Evolutionary conservation across 179 eudicot species (phyloP), one percentile per base, ranked within the genome.

Genomic region (Gypsophila paniculata): DNA sequence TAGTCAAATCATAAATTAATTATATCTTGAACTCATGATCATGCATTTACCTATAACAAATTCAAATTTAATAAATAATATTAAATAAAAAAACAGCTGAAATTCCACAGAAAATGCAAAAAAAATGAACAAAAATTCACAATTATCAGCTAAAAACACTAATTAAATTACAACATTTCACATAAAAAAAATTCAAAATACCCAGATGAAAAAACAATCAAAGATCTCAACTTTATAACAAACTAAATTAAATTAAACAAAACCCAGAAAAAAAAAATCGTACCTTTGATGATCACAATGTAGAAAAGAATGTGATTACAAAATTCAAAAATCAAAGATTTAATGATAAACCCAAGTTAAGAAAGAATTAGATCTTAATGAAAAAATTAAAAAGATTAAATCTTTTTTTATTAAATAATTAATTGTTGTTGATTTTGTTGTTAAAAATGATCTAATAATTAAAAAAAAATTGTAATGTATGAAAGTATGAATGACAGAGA

Each of bases 261-360:
- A 39, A 23, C 65, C 59, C 65, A 73, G 15, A 29, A 65, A 69
- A 55, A 22, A 13, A 65, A 65, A 42, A 23, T 18, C 19, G 17
- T 79, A 79, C 82, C 73, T 76, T 61, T 32, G 72, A 69, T 62
- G 58, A 76, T 48, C 73, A 68, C 77, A 76, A 76, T 63, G 80
- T 36, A 44, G 61, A 71, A 61, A n/a, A n/a, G n/a, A n/a, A n/a
- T n/a, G n/a, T n/a, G n/a, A n/a, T n/a, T n/a, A n/a, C n/a, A n/a
- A n/a, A n/a, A 29, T 8, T 12, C 12, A 5, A 46, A 13, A 71
- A 72, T 42, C 51, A 60, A 29, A 79, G 72, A 74, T 36, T 55
- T n/a, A 49, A 42, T 39, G 57, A 60, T 13, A 61, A 75, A 67
- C 69, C 78, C 70, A 75, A 51, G 39, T 61, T 54, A 17, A 19